Percentiles rank a stretch among this genome's conserved stretches.
phyloP scores from a whole-genome alignment of 768 basidiomycete genomes.

The Termitomyces sp. region DNA sequence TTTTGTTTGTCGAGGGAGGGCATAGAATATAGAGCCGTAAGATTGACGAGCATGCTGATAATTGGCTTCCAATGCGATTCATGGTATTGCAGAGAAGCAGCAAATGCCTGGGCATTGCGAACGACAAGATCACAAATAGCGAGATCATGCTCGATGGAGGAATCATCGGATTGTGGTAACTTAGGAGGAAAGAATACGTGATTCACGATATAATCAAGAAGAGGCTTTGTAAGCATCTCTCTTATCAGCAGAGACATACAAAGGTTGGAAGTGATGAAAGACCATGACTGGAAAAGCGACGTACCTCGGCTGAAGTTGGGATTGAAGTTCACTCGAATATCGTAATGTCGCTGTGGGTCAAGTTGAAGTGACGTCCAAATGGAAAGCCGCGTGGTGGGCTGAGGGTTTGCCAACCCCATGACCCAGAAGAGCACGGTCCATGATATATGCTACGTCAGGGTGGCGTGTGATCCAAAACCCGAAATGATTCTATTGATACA shows the following conservation, averaged over 20 bases:
- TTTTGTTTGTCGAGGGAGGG: not conserved
- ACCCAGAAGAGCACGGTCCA: not conserved
- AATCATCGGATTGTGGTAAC: constrained; percentile 32
- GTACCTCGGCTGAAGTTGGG: not conserved
- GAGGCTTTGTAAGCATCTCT: not conserved
- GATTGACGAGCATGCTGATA: constrained; percentile 23
- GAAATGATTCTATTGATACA: no score
- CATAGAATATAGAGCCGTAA: constrained; percentile 6
- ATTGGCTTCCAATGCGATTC: constrained; percentile 23
- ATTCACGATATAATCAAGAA: constrained; percentile 26
- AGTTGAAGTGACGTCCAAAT: not conserved
- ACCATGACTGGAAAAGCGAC: not conserved
- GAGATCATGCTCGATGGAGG: constrained; percentile 15
- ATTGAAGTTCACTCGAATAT: not conserved
- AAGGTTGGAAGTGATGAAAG: not conserved
- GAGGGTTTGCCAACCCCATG: not conserved
- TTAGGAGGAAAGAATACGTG: constrained; percentile 39
- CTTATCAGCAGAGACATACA: not conserved
- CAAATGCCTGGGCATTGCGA: constrained; percentile 15
- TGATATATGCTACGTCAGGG: no score
- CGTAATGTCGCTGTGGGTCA: no score
- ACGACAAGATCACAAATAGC: constrained; percentile 18
- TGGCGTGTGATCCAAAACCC: no score
- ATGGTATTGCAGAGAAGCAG: constrained; percentile 1
- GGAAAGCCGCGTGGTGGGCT: not conserved